phyloP scores from a whole-genome alignment of 2,329 filamentous ascomycete species.

The Fusarium hostae region DNA sequence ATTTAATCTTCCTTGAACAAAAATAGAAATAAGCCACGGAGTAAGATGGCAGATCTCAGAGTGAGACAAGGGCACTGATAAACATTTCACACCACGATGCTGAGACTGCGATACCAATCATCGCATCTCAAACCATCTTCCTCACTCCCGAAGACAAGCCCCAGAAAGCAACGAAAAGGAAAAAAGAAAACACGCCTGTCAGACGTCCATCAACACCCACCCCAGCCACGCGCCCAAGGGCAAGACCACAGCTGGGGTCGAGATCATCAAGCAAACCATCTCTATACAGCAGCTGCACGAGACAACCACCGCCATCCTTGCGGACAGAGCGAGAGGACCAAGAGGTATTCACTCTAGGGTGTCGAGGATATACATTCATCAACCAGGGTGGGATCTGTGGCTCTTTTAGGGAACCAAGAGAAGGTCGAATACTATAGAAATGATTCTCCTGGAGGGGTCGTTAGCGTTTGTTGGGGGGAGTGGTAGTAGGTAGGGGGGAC shows the following conservation, averaged over 20 bases:
- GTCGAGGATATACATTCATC: constrained; percentile 76
- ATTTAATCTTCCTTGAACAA: constrained; percentile 69
- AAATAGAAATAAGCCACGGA: constrained; percentile 84
- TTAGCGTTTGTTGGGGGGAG: not conserved
- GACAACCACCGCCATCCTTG: constrained; percentile 65
- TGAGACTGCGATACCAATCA: not conserved
- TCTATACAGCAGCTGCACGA: constrained; percentile 72
- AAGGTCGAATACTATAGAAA: constrained; percentile 97
- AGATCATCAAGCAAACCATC: constrained; percentile 88
- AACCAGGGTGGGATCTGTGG: constrained; percentile 80
- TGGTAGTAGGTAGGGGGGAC: not conserved
- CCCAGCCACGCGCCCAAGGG: constrained; percentile 80
- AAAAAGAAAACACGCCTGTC: constrained; percentile 71
- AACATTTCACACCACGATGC: not conserved
- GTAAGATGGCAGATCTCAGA: constrained; percentile 77
- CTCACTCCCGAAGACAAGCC: constrained; percentile 59
- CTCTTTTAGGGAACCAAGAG: constrained; percentile 93
- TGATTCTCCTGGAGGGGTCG: constrained; percentile 73
- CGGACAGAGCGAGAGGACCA: constrained; percentile 43
- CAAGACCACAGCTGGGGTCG: constrained; percentile 77
- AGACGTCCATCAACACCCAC: constrained; percentile 91
- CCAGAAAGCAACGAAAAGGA: constrained; percentile 66
- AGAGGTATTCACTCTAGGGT: constrained; percentile 52
- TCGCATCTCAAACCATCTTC: constrained; percentile 55
- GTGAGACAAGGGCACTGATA: constrained; percentile 73